These are phyloP conservation scores for Naegleria gruberi DNA, from an alignment of 208 protist species.

Conservation along the genomic window DNA sequence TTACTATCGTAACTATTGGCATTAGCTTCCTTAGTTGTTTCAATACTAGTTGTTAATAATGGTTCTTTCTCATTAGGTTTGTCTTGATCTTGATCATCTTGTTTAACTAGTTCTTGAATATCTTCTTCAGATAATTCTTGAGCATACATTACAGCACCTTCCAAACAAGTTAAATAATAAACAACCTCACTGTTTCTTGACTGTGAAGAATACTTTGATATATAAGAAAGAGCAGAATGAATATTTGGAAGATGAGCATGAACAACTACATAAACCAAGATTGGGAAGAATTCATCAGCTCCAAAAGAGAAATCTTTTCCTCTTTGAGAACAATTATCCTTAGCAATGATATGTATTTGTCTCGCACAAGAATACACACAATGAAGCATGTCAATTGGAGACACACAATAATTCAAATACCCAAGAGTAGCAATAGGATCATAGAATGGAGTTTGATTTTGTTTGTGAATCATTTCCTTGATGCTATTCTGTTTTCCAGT, in stretches of 20 bases:
- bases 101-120: neutral
- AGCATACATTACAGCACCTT: conserved; percentile 15
- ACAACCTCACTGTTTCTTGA: neutral
- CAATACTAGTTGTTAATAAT: too few relatives aligned
- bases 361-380: conserved; percentile 9
- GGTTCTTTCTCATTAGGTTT: neutral
- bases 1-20: too few relatives aligned
- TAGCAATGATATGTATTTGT: neutral
- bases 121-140: neutral
- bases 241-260: neutral
- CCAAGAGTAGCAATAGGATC: neutral
- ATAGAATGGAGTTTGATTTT: neutral
- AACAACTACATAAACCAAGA: neutral
- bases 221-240: neutral
- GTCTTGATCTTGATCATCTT: neutral
- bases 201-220: neutral
- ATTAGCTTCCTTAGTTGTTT: too few relatives aligned
- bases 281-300: neutral
- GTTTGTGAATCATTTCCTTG: neutral
- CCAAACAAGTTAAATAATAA: conserved; percentile 15
- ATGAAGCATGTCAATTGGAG: conserved; percentile 10
- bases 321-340: neutral
- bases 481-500: neutral
- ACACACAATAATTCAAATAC: neutral
- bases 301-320: conserved; percentile 11